A percentile compares a stretch with the other conserved stretches of the same genome.
phyloP scores from a whole-genome alignment of 163 green algal genomes.

The Prototheca cutis region DNA sequence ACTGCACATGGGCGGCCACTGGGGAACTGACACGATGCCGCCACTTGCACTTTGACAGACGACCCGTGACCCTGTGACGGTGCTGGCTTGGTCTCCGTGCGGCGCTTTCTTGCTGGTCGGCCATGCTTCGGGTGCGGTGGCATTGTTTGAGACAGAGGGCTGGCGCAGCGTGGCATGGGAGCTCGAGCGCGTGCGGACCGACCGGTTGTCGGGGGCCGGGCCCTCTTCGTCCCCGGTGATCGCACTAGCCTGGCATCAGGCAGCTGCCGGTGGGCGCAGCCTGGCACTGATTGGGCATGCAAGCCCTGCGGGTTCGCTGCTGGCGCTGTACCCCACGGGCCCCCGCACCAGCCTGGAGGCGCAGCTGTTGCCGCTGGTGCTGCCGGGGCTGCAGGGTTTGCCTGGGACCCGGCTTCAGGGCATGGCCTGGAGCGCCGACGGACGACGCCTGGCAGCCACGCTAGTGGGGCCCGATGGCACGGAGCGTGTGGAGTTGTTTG shows the following conservation, averaged over 20 bases:
- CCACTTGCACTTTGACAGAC: too few species aligned
- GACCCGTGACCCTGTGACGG: neutral
- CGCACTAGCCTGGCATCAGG: slow-evolving; percentile 7
- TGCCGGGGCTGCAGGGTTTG: neutral
- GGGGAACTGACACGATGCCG: too few species aligned
- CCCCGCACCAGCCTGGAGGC: slow-evolving; percentile 11
- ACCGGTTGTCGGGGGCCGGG: neutral
- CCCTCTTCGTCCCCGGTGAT: neutral
- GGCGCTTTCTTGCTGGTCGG: slow-evolving; percentile 13
- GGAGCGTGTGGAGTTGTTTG: neutral
- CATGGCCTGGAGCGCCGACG: slow-evolving; percentile 3
- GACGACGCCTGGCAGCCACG: neutral
- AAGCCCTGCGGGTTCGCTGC: neutral
- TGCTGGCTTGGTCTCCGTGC: slow-evolving; percentile 19
- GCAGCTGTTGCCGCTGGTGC: slow-evolving; percentile 16
- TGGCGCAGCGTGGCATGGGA: slow-evolving; percentile 13
- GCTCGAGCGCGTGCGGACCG: neutral
- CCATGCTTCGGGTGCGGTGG: slow-evolving; percentile 2
- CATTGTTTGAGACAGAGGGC: slow-evolving; percentile 15
- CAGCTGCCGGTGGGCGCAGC: neutral
- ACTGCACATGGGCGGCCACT: too few species aligned
- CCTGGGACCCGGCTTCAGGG: neutral
- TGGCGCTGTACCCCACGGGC: slow-evolving; percentile 14
- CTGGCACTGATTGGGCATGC: slow-evolving; percentile 1
- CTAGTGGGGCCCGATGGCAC: neutral